Conservation (phyloP, 2,329 filamentous ascomycete species). For the Cytospora mali region DNA sequence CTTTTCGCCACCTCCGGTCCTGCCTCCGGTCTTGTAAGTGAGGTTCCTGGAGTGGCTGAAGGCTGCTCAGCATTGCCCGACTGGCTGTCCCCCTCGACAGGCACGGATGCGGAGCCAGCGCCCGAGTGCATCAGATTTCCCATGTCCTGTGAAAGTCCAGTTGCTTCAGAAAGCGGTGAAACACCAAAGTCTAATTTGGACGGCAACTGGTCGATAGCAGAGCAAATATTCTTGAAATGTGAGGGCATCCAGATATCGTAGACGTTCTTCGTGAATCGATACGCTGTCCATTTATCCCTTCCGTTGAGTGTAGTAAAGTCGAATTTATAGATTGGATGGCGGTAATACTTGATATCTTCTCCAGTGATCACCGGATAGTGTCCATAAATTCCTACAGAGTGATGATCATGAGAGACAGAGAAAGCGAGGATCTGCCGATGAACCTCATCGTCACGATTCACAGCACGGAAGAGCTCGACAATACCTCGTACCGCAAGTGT, state of each 20-base stretch:
- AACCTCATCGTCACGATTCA: slow-evolving; percentile 41
- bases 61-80: slow-evolving; percentile 23
- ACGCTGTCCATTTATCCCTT: slow-evolving; percentile 41
- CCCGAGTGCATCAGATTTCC: slow-evolving; percentile 21
- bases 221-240: slow-evolving; percentile 42
- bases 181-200: background rate
- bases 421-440: slow-evolving; percentile 47
- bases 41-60: slow-evolving; percentile 22
- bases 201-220: slow-evolving; percentile 37
- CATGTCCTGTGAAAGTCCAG: slow-evolving; percentile 26
- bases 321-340: slow-evolving; percentile 41
- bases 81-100: slow-evolving; percentile 20
- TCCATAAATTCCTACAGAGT: slow-evolving; percentile 42
- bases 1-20: slow-evolving; percentile 18
- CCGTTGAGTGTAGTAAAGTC: slow-evolving; percentile 38
- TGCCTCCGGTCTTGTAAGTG: slow-evolving; percentile 7
- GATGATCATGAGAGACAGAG: slow-evolving; percentile 44
- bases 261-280: slow-evolving; percentile 42
- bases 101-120: slow-evolving; percentile 8
- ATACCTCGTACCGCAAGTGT: slow-evolving; percentile 43
- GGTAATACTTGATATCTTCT: slow-evolving; percentile 39
- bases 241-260: slow-evolving; percentile 41
- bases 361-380: slow-evolving; percentile 44
- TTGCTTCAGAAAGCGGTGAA: slow-evolving; percentile 24
- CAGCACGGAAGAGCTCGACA: slow-evolving; percentile 43